A percentile compares a stretch with the other conserved stretches of the same genome.
Evolutionary conservation across 176 grass and related monocot genomes (phyloP).

Genomic region (Lolium rigidum): DNA sequence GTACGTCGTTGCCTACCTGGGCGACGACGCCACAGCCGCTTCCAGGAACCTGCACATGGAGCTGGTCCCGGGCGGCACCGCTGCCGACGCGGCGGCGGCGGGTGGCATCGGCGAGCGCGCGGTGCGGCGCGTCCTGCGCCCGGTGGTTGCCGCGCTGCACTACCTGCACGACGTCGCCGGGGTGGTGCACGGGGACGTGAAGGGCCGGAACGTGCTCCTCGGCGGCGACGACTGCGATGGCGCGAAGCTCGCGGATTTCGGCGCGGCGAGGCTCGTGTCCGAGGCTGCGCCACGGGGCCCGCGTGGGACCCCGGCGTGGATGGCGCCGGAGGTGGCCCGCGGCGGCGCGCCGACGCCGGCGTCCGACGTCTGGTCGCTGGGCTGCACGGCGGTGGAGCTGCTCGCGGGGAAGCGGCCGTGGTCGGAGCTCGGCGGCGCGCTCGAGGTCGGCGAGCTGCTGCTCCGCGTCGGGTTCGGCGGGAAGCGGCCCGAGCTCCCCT

Average conservation of each 20-base stretch:
- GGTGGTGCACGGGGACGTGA: constrained; percentile 90
- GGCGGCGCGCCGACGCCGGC: constrained; percentile 60
- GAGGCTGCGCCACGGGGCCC: constrained; percentile 15
- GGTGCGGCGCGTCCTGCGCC: constrained; percentile 47
- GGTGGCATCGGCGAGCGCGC: constrained; percentile 51
- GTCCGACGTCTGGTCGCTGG: constrained; percentile 92
- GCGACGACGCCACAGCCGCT: constrained; percentile 46
- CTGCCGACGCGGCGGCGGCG: constrained; percentile 47
- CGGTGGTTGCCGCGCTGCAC: constrained; percentile 61
- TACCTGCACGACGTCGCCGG: constrained; percentile 77
- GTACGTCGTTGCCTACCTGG: constrained; percentile 76
- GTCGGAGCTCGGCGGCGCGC: constrained; percentile 53
- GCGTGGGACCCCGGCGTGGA: constrained; percentile 80
- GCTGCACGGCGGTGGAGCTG: constrained; percentile 92
- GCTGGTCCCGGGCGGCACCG: constrained; percentile 62
- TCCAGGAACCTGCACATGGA: constrained; percentile 87
- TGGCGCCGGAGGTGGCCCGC: constrained; percentile 86
- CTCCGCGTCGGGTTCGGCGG: constrained; percentile 63
- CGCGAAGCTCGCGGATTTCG: constrained; percentile 83
- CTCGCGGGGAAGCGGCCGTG: constrained; percentile 69
- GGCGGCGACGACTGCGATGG: not conserved
- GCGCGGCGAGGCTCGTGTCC: constrained; percentile 55
- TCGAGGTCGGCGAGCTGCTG: constrained; percentile 55
- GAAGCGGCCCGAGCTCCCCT: constrained; percentile 60
- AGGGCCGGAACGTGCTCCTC: constrained; percentile 78